Percentiles rank a stretch among this genome's conserved stretches.
Conservation (phyloP, 129 eudicot genomes). For the Mikania micrantha region DNA sequence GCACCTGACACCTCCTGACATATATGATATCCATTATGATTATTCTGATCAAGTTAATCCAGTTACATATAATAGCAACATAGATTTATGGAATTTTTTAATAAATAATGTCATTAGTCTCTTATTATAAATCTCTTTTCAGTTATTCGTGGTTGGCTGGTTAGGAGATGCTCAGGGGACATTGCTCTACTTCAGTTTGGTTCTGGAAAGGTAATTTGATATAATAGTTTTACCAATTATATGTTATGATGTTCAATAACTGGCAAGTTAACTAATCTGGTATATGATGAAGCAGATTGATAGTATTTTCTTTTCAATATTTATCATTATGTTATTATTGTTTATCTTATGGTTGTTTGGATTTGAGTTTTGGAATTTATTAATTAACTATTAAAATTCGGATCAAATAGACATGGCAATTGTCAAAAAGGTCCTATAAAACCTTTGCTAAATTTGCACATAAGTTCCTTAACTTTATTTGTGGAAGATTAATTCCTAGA, state of each 20-base stretch:
- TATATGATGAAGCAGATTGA: too few species aligned
- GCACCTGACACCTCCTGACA: too few species aligned
- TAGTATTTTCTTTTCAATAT: too few species aligned
- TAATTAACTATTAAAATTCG: too few species aligned
- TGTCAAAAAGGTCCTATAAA: background rate
- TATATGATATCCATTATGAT: too few species aligned
- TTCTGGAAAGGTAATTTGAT: conserved; percentile 51
- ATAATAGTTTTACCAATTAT: background rate
- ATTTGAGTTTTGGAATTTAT: background rate
- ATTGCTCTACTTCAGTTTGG: conserved; percentile 75
- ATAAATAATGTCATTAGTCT: background rate
- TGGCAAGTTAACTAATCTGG: background rate
- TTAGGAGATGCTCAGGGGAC: conserved; percentile 91
- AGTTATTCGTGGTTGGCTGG: conserved; percentile 97
- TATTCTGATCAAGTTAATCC: too few species aligned
- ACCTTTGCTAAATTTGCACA: too few species aligned
- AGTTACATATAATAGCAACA: too few species aligned
- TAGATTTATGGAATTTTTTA: background rate
- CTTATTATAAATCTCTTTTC: conserved; percentile 12
- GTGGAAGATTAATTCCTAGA: too few species aligned
- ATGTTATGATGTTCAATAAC: background rate
- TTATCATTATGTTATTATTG: background rate
- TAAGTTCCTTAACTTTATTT: too few species aligned
- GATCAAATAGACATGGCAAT: background rate
- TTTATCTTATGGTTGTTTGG: background rate